These are phyloP conservation scores for Peniophora sp. DNA, from an alignment of 1,284 basidiomycete species.

Conservation along the genomic window DNA sequence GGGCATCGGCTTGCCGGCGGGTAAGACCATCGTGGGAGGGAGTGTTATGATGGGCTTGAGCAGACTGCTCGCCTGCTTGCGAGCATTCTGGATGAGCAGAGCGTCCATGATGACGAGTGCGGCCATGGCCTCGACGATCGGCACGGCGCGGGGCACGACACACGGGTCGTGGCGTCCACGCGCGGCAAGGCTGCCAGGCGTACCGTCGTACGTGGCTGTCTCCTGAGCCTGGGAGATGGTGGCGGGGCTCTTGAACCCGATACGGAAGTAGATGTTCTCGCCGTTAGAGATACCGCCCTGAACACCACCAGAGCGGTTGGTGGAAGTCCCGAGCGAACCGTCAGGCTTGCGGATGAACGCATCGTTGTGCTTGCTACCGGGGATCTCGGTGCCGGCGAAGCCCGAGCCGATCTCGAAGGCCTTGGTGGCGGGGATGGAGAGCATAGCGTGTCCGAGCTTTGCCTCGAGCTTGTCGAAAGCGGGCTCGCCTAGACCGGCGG, in stretches of 20 bases:
- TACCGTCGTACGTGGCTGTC: constrained; percentile 92
- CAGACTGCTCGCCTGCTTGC: constrained; percentile 55
- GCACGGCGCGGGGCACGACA: constrained; percentile 94
- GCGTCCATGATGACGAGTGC: constrained; percentile 93
- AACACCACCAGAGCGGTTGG: constrained; percentile 96
- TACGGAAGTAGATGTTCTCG: constrained; percentile 95
- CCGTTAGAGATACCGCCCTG: constrained; percentile 99
- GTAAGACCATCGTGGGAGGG: constrained; percentile 80
- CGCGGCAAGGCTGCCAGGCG: constrained; percentile 79
- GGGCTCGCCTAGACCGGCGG: constrained; percentile 92
- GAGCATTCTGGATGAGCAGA: constrained; percentile 80
- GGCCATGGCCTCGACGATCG: constrained; percentile 98
- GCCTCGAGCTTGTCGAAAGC: constrained; percentile 99
- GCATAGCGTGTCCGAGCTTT: constrained; percentile 94
- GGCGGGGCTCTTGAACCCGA: constrained; percentile 98
- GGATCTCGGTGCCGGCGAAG: constrained; percentile 92
- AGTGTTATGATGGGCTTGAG: constrained; percentile 77
- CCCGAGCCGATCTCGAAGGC: constrained; percentile 98
- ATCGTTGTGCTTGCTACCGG: constrained; percentile 93
- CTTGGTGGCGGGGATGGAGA: constrained; percentile 98
- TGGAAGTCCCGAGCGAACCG: constrained; percentile 75
- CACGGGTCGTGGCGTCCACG: constrained; percentile 96
- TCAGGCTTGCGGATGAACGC: constrained; percentile 66
- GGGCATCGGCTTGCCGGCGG: constrained; percentile 14
- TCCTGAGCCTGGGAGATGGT: constrained; percentile 92